Evolutionary conservation across 192 early-diverging fungal species (phyloP).

Genomic region (Bifiguratus adelaidae): DNA sequence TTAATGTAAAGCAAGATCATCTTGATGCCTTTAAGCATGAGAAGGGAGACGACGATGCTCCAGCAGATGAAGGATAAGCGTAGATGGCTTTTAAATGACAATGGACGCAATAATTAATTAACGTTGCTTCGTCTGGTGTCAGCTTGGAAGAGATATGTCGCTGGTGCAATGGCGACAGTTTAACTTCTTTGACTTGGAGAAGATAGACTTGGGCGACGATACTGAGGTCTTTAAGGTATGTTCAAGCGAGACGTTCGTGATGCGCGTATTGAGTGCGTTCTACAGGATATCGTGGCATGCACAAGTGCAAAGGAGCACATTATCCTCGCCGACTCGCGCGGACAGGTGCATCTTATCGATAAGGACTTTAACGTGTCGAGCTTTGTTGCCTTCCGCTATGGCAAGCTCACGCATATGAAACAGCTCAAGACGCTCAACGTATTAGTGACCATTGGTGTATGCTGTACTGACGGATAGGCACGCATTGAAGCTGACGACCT

Average conservation of each 20-base stretch:
- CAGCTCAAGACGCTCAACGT: constrained; percentile 70
- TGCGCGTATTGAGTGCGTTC: constrained; percentile 14
- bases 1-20: no score
- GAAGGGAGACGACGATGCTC: no score
- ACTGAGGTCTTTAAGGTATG: constrained; percentile 50
- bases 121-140: not conserved
- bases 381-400: constrained; percentile 48
- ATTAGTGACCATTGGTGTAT: constrained; percentile 69
- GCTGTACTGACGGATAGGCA: constrained; percentile 7
- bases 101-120: not conserved
- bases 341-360: constrained; percentile 60
- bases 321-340: constrained; percentile 17
- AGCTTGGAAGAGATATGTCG: no score
- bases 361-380: constrained; percentile 47
- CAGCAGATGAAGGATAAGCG: no score
- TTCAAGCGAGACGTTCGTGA: constrained; percentile 24
- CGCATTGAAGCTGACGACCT: constrained; percentile 5
- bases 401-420: constrained; percentile 73
- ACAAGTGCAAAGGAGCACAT: no score
- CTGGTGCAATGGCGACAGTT: constrained; percentile 57
- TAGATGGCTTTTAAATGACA: no score
- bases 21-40: no score
- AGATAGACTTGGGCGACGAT: constrained; percentile 45
- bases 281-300: constrained; percentile 3
- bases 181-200: constrained; percentile 60